Percentiles rank a stretch among this genome's conserved stretches.
Conservation (phyloP, 2,329 filamentous ascomycete genomes). For the Fusarium newnesense region DNA sequence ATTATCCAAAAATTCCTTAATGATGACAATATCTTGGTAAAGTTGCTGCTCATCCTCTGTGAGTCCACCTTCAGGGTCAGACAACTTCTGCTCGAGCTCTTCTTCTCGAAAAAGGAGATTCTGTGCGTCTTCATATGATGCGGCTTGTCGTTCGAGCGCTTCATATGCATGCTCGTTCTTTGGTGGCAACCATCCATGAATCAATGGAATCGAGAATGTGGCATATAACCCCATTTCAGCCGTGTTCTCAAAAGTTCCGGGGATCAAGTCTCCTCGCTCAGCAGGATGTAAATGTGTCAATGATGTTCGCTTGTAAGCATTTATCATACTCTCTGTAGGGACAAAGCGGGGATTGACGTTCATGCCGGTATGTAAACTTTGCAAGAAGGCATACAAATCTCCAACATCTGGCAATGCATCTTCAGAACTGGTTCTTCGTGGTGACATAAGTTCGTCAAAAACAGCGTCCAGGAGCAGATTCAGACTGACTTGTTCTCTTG, state of each 20-base stretch:
- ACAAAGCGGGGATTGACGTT: constrained; percentile 95
- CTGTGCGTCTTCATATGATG: constrained; percentile 91
- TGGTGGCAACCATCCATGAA: constrained; percentile 93
- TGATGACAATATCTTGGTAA: constrained; percentile 84
- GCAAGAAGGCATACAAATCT: constrained; percentile 87
- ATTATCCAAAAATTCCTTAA: constrained; percentile 82
- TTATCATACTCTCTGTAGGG: constrained; percentile 61
- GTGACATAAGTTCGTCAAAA: constrained; percentile 91
- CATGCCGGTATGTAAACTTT: constrained; percentile 94
- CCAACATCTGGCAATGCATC: constrained; percentile 83
- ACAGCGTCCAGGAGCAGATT: constrained; percentile 87
- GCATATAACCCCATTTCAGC: constrained; percentile 90
- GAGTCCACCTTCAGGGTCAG: constrained; percentile 59
- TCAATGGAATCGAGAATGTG: constrained; percentile 86
- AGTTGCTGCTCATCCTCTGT: constrained; percentile 78
- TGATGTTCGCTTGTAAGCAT: constrained; percentile 61
- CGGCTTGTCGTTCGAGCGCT: constrained; percentile 78
- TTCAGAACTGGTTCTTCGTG: constrained; percentile 70
- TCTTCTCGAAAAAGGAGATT: constrained; percentile 89
- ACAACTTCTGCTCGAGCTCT: constrained; percentile 83
- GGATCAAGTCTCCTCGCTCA: constrained; percentile 60
- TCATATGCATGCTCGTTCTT: constrained; percentile 71
- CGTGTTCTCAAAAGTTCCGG: constrained; percentile 87
- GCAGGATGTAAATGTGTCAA: constrained; percentile 63
- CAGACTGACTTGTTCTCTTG: constrained; percentile 88